Conservation (phyloP, 306 rosid genomes). For the Quercus variabilis region DNA sequence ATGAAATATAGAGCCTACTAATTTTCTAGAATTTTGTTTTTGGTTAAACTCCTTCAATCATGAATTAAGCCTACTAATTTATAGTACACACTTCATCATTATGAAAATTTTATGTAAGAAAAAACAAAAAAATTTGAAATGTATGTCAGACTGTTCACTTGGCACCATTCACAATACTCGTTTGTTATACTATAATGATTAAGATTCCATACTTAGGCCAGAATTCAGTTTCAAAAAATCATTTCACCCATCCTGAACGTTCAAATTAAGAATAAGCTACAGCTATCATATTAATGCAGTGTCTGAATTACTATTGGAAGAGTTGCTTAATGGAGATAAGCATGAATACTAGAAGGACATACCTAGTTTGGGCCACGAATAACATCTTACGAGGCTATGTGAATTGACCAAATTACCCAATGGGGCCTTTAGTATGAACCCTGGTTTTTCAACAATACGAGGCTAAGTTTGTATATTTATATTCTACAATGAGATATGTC, state of each 20-base stretch:
- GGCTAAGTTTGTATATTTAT: neutral
- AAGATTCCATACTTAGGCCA: slow-evolving; percentile 10
- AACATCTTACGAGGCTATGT: neutral
- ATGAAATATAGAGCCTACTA: too few relatives aligned
- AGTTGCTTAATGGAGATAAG: neutral
- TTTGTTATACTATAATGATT: slow-evolving; percentile 8
- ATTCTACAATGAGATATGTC: too few relatives aligned
- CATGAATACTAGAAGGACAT: neutral
- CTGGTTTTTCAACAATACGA: neutral
- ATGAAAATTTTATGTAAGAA: too few relatives aligned
- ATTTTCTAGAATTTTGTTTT: too few relatives aligned
- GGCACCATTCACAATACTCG: neutral
- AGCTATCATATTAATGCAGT: neutral
- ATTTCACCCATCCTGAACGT: neutral
- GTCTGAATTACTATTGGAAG: neutral
- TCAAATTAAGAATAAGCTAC: neutral
- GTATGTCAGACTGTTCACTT: neutral
- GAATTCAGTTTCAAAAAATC: slow-evolving; percentile 12
- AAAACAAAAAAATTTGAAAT: neutral
- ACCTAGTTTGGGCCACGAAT: neutral
- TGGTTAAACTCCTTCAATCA: too few relatives aligned
- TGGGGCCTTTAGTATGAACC: neutral
- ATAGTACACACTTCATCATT: too few relatives aligned
- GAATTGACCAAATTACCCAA: neutral
- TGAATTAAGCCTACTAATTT: too few relatives aligned